A percentile compares a stretch with the other conserved stretches of the same genome.
phyloP scores from a whole-genome alignment of 1,284 basidiomycete genomes.

The Cryptococcus jaspeensis region DNA sequence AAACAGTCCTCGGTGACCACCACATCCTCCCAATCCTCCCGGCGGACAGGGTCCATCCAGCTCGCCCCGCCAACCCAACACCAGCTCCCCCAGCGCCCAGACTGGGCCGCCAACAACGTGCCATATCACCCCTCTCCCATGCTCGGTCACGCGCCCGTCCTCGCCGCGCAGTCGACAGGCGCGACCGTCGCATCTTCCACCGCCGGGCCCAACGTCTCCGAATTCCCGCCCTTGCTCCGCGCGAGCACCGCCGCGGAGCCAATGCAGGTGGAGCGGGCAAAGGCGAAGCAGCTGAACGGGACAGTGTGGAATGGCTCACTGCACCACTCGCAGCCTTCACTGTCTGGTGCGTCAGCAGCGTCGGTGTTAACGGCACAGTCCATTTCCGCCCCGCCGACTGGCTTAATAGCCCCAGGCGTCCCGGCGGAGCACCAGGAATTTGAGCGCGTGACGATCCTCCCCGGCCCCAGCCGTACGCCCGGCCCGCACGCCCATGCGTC shows the following conservation, averaged over 20 bases:
- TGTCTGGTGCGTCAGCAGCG: neutral
- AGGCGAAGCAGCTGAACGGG: constrained; percentile 19
- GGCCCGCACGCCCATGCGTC: neutral
- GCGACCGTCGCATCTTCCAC: neutral
- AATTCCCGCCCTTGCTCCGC: constrained; percentile 40
- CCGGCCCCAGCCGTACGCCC: constrained; percentile 1
- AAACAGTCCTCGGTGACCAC: constrained; percentile 31
- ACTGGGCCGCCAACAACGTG: constrained; percentile 48
- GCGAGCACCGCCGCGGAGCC: constrained; percentile 38
- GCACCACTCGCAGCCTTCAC: neutral
- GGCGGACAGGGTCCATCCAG: constrained; percentile 35
- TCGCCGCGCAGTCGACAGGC: constrained; percentile 10
- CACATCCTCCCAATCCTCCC: constrained; percentile 42
- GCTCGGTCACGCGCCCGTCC: neutral
- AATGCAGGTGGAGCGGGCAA: constrained; percentile 46
- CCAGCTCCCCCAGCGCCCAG: constrained; percentile 44
- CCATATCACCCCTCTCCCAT: constrained; percentile 44
- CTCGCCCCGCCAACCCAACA: constrained; percentile 37
- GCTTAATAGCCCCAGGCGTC: neutral
- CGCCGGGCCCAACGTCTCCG: constrained; percentile 22
- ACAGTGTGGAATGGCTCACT: constrained; percentile 36
- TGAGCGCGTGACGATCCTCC: constrained; percentile 7
- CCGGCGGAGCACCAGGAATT: no score
- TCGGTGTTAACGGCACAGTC: neutral
- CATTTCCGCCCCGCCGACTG: constrained; percentile 7